Evolutionary conservation across 139 green algal genomes (phyloP), one percentile per base, ranked within the genome.

Genomic region (Pycnococcus provasolii): DNA sequence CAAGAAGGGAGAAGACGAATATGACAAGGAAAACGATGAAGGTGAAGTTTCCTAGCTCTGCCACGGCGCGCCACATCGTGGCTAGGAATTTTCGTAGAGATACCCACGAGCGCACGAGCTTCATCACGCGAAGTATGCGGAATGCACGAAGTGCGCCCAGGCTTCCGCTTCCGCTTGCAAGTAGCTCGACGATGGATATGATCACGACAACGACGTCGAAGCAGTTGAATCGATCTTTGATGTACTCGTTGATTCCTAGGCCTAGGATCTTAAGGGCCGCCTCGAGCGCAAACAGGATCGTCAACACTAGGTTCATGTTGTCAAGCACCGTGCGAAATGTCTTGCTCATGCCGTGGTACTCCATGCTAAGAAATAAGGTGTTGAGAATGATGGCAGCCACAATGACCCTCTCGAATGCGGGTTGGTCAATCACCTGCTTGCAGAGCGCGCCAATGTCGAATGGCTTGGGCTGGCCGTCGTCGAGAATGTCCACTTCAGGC

Each of bases 1-100:
- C 72, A 3, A 77, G 57, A 4, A 77, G 43, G 3, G 72, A 45
- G 43, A 70, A 77, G 50, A 77, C 73, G 64, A 77, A 73, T 55
- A 64, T 57, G 3, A 65, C 41, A n/a, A 77, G 58, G 40, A 59
- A 1, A 2, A 77, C 13, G 44, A 77, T 61, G 37, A 73, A 47
- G 1, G 40, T 26, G 45, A 77, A 77, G 58, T 72, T 71, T 41
- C 50, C 42, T 7, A 77, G 59, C 15, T 69, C 60, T 3, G 51
- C 5, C 44, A 77, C 7, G 4, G 60, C 53, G 44, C 43, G 41
- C 50, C 9, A 60, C 3, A 79, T 45, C 1, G 44, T 67, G 2
- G 61, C 39, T 2, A 79, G 53, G n/a, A 74, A 70, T 3, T 59
- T 11, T 26, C 70, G 60, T 2, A 79, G 61, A 26, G 7, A 53